Percentiles rank a stretch among this genome's conserved stretches.
Evolutionary conservation across 225 moss, liverwort and hornwort genomes (phyloP).

Genomic region (Takakia lepidozioides): DNA sequence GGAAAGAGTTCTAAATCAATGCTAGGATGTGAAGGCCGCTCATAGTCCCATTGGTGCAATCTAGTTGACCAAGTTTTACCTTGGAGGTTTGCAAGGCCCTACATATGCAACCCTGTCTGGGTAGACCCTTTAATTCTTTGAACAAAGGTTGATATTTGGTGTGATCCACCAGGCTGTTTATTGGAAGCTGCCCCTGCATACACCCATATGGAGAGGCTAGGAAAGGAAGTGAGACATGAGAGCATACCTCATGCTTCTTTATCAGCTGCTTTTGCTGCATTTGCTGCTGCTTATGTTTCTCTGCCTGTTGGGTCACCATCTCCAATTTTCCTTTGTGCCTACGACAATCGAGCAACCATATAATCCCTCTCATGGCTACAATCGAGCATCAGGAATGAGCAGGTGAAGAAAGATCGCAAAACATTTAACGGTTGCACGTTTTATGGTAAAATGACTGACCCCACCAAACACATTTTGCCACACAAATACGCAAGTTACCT

Average conservation of each 20-base stretch:
- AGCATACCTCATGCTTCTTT: constrained; percentile 58
- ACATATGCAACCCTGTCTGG: neutral
- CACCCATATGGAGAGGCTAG: neutral
- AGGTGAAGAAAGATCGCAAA: no score
- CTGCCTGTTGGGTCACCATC: constrained; percentile 36
- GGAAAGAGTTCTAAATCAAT: no score
- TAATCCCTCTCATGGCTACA: no score
- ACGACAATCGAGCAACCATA: no score
- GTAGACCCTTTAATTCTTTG: neutral
- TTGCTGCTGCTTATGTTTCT: constrained; percentile 52
- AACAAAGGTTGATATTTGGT: neutral
- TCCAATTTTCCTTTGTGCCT: constrained; percentile 45
- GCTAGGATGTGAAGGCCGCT: no score
- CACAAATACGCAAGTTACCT: constrained; percentile 11
- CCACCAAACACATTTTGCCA: no score
- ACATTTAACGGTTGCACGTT: no score
- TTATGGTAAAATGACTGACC: no score
- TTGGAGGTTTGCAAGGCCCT: neutral
- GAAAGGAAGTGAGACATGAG: neutral
- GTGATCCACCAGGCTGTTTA: no score
- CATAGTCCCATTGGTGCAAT: neutral
- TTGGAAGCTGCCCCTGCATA: no score
- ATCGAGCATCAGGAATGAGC: no score
- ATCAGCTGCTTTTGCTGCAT: constrained; percentile 58
- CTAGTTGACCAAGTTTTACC: neutral